Conservation (phyloP, 148 eudicot genomes). For the Euryodendron excelsum region DNA sequence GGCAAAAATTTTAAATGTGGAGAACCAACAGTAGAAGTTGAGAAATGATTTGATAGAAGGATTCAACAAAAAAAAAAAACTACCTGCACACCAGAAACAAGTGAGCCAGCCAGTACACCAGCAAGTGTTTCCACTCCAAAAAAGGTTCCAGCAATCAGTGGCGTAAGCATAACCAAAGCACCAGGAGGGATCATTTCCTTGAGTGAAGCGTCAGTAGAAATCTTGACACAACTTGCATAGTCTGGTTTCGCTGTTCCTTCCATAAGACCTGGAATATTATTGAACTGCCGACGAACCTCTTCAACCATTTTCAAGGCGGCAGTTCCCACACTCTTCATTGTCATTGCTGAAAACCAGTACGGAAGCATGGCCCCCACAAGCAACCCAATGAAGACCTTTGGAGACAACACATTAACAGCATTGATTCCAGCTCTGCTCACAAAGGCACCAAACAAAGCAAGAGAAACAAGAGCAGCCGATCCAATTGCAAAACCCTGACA, state of each 20-base stretch:
- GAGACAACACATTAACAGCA: slow-evolving; percentile 14
- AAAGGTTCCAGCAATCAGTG: slow-evolving; percentile 17
- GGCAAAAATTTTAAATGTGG: too few relatives aligned
- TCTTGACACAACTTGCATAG: slow-evolving; percentile 19
- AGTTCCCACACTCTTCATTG: slow-evolving; percentile 20
- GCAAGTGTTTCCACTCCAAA: slow-evolving; percentile 24
- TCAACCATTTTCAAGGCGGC: slow-evolving; percentile 24
- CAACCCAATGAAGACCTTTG: slow-evolving; percentile 21
- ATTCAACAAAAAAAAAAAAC: background rate
- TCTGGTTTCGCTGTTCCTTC: slow-evolving; percentile 20
- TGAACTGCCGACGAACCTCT: slow-evolving; percentile 21
- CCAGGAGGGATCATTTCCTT: slow-evolving; percentile 20
- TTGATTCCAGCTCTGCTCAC: slow-evolving; percentile 19
- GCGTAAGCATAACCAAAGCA: slow-evolving; percentile 18
- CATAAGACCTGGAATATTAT: slow-evolving; percentile 19
- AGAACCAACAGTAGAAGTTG: background rate
- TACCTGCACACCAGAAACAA: slow-evolving; percentile 23
- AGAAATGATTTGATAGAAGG: background rate
- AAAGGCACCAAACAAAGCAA: slow-evolving; percentile 18
- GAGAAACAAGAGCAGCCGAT: slow-evolving; percentile 23
- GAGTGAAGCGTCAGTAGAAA: slow-evolving; percentile 21
- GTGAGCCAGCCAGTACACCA: slow-evolving; percentile 22
- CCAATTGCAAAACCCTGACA: slow-evolving; percentile 23
- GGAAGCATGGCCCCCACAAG: slow-evolving; percentile 19
- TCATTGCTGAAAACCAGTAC: slow-evolving; percentile 20